Evolutionary conservation across 176 grass and related monocot species (phyloP).

Genomic region (Saccharum spontaneum): DNA sequence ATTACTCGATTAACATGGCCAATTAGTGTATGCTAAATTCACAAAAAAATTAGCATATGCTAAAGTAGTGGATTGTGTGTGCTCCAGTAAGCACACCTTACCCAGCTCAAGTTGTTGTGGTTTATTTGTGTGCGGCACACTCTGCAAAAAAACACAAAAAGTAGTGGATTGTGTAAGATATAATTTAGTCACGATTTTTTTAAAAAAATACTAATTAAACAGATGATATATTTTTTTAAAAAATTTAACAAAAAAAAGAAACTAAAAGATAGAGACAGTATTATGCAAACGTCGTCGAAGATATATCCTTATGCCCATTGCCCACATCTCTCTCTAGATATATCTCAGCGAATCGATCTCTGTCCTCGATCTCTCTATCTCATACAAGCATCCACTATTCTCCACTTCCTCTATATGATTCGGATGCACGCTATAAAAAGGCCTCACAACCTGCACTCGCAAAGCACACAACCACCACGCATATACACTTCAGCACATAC

Average conservation of each 20-base stretch:
- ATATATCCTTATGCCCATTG: not conserved
- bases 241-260: not conserved
- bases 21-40: too few species aligned
- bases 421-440: conserved; percentile 24
- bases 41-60: too few species aligned
- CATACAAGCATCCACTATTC: conserved; percentile 10
- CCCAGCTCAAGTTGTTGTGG: too few species aligned
- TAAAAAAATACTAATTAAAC: not conserved
- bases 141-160: too few species aligned
- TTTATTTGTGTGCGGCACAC: too few species aligned
- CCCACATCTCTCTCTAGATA: not conserved
- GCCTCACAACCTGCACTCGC: not conserved
- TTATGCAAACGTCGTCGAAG: not conserved
- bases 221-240: not conserved
- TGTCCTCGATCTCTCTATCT: not conserved
- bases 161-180: too few species aligned
- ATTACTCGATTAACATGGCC: too few species aligned
- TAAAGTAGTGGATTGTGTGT: too few species aligned
- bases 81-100: too few species aligned
- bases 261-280: not conserved
- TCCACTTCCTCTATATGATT: not conserved
- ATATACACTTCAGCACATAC: not conserved
- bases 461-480: conserved; percentile 12
- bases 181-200: too few species aligned
- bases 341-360: not conserved